A percentile compares a stretch with the other conserved stretches of the same genome.
Evolutionary conservation across 2,329 filamentous ascomycete species (phyloP).

Genomic region (Colletotrichum somersetense): DNA sequence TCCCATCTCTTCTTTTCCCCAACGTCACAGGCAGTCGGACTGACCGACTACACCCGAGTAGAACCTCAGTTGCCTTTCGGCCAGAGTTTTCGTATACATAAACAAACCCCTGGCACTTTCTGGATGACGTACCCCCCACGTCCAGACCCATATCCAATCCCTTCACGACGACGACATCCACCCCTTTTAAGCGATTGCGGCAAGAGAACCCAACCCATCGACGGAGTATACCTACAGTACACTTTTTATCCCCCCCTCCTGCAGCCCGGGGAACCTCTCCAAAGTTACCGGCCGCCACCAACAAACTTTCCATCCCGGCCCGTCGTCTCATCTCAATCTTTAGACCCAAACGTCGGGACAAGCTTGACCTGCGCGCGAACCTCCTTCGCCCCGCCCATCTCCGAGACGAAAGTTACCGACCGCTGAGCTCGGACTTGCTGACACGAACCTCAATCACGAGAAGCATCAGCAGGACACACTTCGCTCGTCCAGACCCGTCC

Average conservation of each 20-base stretch:
- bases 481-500: background rate
- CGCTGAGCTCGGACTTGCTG: background rate
- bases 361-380: background rate
- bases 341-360: background rate
- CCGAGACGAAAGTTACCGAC: slow-evolving; percentile 8
- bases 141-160: background rate
- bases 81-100: background rate
- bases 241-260: background rate
- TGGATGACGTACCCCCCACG: background rate
- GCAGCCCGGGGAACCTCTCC: background rate
- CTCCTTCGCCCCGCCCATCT: background rate
- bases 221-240: background rate
- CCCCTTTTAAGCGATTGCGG: slow-evolving; percentile 9
- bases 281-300: background rate
- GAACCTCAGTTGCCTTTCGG: background rate
- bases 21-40: too few relatives aligned
- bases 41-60: background rate
- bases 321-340: slow-evolving; percentile 6
- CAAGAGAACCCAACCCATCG: background rate
- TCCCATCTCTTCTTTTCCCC: background rate
- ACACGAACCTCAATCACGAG: background rate
- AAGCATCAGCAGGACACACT: background rate
- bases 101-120: background rate
- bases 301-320: background rate
- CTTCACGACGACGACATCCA: slow-evolving; percentile 11